Base-by-base conservation (phyloP, 371 early-diverging fungal genomes). In the Apophysomyces trapeziformis region DNA sequence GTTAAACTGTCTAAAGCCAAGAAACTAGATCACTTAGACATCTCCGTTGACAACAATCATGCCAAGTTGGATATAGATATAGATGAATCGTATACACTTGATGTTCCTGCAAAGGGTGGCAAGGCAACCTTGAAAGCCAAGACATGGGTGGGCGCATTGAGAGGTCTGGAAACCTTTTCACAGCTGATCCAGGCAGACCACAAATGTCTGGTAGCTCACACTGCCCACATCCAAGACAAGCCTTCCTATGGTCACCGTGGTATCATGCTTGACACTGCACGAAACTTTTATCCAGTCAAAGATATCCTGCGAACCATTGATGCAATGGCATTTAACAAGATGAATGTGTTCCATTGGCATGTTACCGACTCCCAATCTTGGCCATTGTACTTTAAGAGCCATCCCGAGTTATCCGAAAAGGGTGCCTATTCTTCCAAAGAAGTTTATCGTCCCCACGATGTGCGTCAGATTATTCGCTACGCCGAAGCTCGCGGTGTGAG, bases 311-410 rank as follows among this genome's bases (percentile, higher is more conserved):
- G 89, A 63, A 84, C 88, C 60, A 72, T 94, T n/a, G 93, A 93
- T 57, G 94, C 90, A 44, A 85, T 93, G 76, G 75, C 91, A 45
- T 91, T 83, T 76, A 89, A 87, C 83, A 94, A 94, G 81, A 75
- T 94, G 74, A 94, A 94, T 64, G 83, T 80, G 1, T 82, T 94
- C 73, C 95, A 94, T 72, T 93, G 93, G 92, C 95, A 94, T 64
- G 85, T 91, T 11, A 87, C 88, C 0, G 95, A 94, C 61, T 74
- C 92, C 38, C 93, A 93, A 60, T 84, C 91, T 6, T 94, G 91
- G 90, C 92, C 93, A 0, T 60, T 92, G 2, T 79, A 85, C 56
- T 84, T 88, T 69, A 80, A 80, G 69, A 79, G 84, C 7, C 76
- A 84, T 60, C 93, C 93, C 3, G 85, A 86, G 46, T 75, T 94